Percentiles rank a stretch among this genome's conserved stretches.
Conservation (phyloP, 2,329 filamentous ascomycete genomes). For the Ophiostoma himal-ulmi region DNA sequence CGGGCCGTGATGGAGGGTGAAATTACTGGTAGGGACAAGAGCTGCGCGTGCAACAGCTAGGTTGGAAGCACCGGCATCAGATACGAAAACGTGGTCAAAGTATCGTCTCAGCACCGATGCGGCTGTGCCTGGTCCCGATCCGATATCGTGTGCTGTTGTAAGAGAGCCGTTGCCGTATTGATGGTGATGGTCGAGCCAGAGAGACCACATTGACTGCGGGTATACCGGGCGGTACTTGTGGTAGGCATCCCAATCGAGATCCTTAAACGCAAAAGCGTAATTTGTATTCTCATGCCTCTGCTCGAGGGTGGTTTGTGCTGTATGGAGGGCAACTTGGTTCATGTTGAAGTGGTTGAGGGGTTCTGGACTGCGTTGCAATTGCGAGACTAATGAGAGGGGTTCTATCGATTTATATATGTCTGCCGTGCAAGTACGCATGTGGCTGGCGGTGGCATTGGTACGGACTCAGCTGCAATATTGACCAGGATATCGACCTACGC, state of each 20-base stretch:
- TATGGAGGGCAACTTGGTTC: neutral
- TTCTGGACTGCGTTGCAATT: neutral
- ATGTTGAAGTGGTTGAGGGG: neutral
- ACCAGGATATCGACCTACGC: neutral
- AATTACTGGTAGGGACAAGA: neutral
- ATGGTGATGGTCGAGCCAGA: slow-evolving; percentile 25
- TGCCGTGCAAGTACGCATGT: neutral
- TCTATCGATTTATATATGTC: neutral
- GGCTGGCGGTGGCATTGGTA: neutral
- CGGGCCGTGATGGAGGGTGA: neutral
- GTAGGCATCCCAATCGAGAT: slow-evolving; percentile 27
- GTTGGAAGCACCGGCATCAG: slow-evolving; percentile 2
- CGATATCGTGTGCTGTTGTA: neutral
- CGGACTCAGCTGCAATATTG: neutral
- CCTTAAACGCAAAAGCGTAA: slow-evolving; percentile 27
- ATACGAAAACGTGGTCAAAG: neutral
- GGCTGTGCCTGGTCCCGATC: neutral
- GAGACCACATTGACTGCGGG: slow-evolving; percentile 24
- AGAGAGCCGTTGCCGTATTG: slow-evolving; percentile 13
- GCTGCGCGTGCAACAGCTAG: neutral
- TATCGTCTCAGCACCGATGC: neutral
- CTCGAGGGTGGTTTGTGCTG: neutral
- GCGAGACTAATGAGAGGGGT: too few relatives aligned
- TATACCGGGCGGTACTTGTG: slow-evolving; percentile 26
- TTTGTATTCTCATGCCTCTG: slow-evolving; percentile 19